Conservation (phyloP, 1,284 basidiomycete species). For the Leccinum fuscescens region DNA sequence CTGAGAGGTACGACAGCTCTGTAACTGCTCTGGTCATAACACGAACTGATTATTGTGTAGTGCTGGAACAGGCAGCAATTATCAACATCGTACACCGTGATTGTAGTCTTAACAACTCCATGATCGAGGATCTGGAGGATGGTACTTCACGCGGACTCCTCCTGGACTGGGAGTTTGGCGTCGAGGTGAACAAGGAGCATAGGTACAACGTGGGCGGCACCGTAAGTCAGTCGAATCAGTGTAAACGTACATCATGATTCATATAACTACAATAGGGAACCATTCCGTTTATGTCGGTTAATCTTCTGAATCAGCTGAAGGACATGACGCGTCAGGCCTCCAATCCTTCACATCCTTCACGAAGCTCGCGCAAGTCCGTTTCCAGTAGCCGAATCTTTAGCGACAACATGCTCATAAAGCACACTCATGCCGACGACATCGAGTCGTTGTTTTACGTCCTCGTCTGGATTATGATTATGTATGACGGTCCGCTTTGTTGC, state of each 20-base stretch:
- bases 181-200: not conserved
- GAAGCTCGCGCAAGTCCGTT: not conserved
- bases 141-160: no score
- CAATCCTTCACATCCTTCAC: not conserved
- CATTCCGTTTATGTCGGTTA: not conserved
- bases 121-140: not conserved
- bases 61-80: not conserved
- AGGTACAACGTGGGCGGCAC: not conserved
- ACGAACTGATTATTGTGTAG: not conserved
- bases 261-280: not conserved
- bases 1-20: not conserved
- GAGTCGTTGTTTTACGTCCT: no score
- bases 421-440: no score
- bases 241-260: not conserved
- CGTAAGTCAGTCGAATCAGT: not conserved
- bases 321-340: not conserved
- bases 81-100: not conserved
- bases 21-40: not conserved
- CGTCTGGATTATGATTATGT: not conserved
- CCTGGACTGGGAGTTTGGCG: not conserved
- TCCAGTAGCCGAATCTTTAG: not conserved
- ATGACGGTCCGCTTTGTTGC: not conserved
- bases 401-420: not conserved
- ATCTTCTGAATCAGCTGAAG: not conserved
- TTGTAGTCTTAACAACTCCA: not conserved